Base-by-base conservation (phyloP, 345 rosid genomes). In the Arabidopsis arenosa region DNA sequence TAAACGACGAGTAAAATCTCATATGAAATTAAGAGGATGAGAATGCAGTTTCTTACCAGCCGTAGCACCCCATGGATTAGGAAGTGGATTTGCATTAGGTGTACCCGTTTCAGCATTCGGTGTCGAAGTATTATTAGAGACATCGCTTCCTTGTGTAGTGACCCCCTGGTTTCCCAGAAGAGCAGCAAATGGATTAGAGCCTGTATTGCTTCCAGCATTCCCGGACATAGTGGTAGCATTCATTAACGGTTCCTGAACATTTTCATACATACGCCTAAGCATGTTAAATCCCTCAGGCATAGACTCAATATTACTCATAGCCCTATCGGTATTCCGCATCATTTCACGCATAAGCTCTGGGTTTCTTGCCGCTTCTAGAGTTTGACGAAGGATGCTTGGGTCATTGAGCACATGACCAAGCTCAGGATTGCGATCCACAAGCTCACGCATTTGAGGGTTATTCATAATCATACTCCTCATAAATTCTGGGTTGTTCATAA, bases 271-370 rank as follows among this genome's bases (percentile, higher is more conserved):
- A 64, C 91, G 95, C 80, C 98, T 85, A 43, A 90, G 92, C 90
- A 87, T 88, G 84, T 89, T 92, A 79, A 90, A 89, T 49, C 95
- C 96, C 82, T 88, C 97, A 0, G 96, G 97, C 71, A 90, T 88
- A 75, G 97, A 85, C 80, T 90, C 90, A 53, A 89, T 92, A 64
- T 94, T 94, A 78, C 97, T 92, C 95, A 88, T 90, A 4, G 94
- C 96, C 73, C 94, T 86, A 70, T 87, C 94, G 1, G 92, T 86
- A 80, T 92, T 89, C 66, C 93, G 81, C 93, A 88, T 89, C 97
- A 90, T 88, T 80, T 95, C 97, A 63, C 95, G 91, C 96, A 95
- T 95, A 54, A 92, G 93, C 77, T 92, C 99, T 5, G 96, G 96
- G 63, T 92, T 92, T 83, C 96, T 83, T 2, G 97, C 93, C 62